phyloP scores from a whole-genome alignment of 495 filamentous ascomycete genomes.

The Neohortaea acidophila region DNA sequence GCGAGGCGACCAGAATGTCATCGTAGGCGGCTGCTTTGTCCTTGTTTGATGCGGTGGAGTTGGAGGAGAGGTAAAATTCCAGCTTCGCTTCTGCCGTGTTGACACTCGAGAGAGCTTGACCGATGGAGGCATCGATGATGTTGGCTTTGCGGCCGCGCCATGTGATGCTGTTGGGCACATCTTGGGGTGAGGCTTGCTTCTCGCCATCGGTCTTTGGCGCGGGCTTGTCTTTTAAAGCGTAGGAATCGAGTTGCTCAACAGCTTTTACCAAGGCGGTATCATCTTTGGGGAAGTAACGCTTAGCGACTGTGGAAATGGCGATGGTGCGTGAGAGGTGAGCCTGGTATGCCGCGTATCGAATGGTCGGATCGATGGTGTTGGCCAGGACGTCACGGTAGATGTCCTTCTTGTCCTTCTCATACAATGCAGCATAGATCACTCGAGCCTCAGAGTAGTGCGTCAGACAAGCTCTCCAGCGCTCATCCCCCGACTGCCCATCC shows the following conservation, averaged over 20 bases:
- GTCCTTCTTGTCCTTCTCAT: conserved; percentile 49
- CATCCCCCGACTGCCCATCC: conserved; percentile 13
- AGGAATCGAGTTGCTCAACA: conserved; percentile 58
- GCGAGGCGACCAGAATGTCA: conserved; percentile 72
- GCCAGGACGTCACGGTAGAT: conserved; percentile 72
- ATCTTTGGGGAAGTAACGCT: conserved; percentile 52
- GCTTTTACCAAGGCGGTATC: conserved; percentile 45
- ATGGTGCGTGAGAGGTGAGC: conserved; percentile 68
- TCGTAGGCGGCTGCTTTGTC: conserved; percentile 74
- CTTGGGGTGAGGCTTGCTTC: conserved; percentile 37
- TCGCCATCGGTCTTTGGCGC: conserved; percentile 33
- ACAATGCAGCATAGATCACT: conserved; percentile 68
- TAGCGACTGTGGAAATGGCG: conserved; percentile 60
- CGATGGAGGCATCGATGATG: conserved; percentile 88
- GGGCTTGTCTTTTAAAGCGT: conserved; percentile 49
- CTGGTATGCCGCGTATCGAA: conserved; percentile 89
- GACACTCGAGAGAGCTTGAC: conserved; percentile 45
- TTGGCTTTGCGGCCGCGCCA: conserved; percentile 83
- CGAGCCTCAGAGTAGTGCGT: conserved; percentile 57
- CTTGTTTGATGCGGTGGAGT: conserved; percentile 31
- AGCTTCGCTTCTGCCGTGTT: conserved; percentile 39
- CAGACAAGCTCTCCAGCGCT: conserved; percentile 64
- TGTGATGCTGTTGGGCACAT: conserved; percentile 58
- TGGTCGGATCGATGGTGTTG: conserved; percentile 78
- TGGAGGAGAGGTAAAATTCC: conserved; percentile 46